Conservation (phyloP, 2,329 filamentous ascomycete genomes). For the Ceratocystis smalleyi region DNA sequence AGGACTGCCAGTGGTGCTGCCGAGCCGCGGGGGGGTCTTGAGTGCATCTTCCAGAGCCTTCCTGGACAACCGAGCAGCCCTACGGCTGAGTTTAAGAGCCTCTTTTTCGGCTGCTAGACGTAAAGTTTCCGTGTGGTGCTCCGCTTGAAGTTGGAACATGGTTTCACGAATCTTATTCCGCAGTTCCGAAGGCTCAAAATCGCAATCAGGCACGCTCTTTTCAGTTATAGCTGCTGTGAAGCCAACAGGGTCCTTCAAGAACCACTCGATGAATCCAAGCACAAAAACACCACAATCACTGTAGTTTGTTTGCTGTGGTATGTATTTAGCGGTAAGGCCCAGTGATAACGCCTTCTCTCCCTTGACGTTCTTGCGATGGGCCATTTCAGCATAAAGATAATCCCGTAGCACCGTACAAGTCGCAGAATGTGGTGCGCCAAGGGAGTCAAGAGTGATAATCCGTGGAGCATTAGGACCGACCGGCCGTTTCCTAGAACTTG, state of each 20-base stretch:
- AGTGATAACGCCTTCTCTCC: conserved; percentile 26
- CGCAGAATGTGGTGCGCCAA: conserved; percentile 46
- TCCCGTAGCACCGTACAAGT: conserved; percentile 56
- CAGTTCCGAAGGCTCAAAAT: conserved; percentile 43
- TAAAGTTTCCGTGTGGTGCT: conserved; percentile 20
- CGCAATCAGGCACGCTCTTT: conserved; percentile 35
- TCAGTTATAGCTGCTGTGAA: conserved; percentile 54
- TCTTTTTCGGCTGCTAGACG: conserved; percentile 25
- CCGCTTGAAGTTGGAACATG: conserved; percentile 43
- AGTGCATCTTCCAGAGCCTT: conserved; percentile 3
- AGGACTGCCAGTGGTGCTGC: conserved; percentile 1
- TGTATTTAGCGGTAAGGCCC: conserved; percentile 52
- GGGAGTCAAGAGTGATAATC: conserved; percentile 79
- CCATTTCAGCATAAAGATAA: conserved; percentile 61
- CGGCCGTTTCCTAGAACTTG: not conserved
- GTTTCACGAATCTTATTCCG: conserved; percentile 50
- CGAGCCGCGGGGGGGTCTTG: not conserved
- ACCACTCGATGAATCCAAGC: conserved; percentile 68
- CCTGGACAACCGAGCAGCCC: conserved; percentile 16
- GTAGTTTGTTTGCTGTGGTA: conserved; percentile 69
- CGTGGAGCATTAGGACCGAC: conserved; percentile 40
- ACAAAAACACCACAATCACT: conserved; percentile 85
- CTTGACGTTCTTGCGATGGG: conserved; percentile 38
- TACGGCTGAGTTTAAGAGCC: conserved; percentile 25
- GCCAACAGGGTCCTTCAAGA: conserved; percentile 55